phyloP scores from a whole-genome alignment of 768 basidiomycete genomes.

The Pisolithus microcarpus region DNA sequence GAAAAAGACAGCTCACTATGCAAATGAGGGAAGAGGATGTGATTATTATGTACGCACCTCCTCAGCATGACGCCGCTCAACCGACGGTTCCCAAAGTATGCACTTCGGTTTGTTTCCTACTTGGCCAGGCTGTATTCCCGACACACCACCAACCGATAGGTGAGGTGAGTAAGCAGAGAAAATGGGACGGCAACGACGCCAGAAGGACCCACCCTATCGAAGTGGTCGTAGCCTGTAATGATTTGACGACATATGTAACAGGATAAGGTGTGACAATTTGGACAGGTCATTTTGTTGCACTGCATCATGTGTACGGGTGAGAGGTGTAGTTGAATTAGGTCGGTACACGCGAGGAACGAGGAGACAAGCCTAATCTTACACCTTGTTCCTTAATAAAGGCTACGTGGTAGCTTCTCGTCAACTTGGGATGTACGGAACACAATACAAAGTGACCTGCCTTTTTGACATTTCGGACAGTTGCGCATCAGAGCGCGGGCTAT shows the following conservation, averaged over 20 bases:
- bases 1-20: neutral
- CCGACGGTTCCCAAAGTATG: slow-evolving; percentile 52
- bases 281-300: slow-evolving; percentile 92
- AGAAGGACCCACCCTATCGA: slow-evolving; percentile 38
- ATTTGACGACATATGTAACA: slow-evolving; percentile 80
- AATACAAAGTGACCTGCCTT: slow-evolving; percentile 40
- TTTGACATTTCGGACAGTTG: slow-evolving; percentile 79
- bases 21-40: neutral
- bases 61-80: slow-evolving; percentile 56
- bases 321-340: neutral
- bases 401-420: slow-evolving; percentile 22
- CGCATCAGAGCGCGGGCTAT: slow-evolving; percentile 77
- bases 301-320: slow-evolving; percentile 19
- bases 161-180: too few relatives aligned
- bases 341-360: neutral
- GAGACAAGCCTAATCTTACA: slow-evolving; percentile 36
- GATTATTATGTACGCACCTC: slow-evolving; percentile 38
- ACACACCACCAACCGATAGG: too few relatives aligned
- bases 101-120: slow-evolving; percentile 36
- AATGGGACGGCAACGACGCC: too few relatives aligned
- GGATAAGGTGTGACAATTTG: slow-evolving; percentile 61
- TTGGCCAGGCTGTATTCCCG: too few relatives aligned
- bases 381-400: slow-evolving; percentile 77
- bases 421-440: neutral
- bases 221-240: slow-evolving; percentile 75